Base-by-base conservation (phyloP, 495 filamentous ascomycete genomes). In the Viridothelium virens region DNA sequence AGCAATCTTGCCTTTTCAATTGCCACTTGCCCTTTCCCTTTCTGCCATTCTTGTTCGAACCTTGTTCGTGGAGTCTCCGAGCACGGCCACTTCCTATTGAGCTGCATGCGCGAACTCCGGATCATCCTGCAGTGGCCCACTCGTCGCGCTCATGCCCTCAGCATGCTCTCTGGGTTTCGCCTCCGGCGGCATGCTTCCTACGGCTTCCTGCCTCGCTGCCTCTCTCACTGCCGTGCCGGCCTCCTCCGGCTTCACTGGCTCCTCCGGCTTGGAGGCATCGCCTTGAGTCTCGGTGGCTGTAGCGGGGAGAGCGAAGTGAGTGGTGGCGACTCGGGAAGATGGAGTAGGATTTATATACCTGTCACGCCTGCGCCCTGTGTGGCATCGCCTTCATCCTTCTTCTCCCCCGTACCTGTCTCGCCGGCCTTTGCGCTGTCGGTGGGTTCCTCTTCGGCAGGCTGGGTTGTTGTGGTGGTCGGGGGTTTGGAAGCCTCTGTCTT, bases 141-240 rank as follows among this genome's bases (percentile, higher is more conserved):
- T 70, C 18, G 71, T 73, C 0, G 71, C 71, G 56, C 70, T 72
- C 71, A 73, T 73, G 50, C 70, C 71, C 3, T 70, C 70, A 16
- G 68, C 71, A 12, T 63, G 61, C 36, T 62, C 39, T 1, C 50
- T 41, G 33, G 67, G n/a, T 47, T 63, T 67, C 34, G 66, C 62
- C 9, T 50, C 46, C 6, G 68, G 62, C 34, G 66, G 62, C 62
- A 41, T n/a, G 25, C 61, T 61, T 2, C 56, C 37, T 10, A 46
- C 63, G 16, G 3, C 39, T n/a, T 65, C 68, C 4, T 36, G 50
- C 38, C 56, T 70, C 44, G 63, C 67, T 59, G 62, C 53, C 48
- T 65, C 62, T 14, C 10, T 18, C 2, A 18, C 56, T 3, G 65
- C 61, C 12, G 9, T n/a, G 44, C 41, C 41, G 16, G 37, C 61